Conservation (phyloP, 2,329 filamentous ascomycete species). For the Clonostachys byssicola region DNA sequence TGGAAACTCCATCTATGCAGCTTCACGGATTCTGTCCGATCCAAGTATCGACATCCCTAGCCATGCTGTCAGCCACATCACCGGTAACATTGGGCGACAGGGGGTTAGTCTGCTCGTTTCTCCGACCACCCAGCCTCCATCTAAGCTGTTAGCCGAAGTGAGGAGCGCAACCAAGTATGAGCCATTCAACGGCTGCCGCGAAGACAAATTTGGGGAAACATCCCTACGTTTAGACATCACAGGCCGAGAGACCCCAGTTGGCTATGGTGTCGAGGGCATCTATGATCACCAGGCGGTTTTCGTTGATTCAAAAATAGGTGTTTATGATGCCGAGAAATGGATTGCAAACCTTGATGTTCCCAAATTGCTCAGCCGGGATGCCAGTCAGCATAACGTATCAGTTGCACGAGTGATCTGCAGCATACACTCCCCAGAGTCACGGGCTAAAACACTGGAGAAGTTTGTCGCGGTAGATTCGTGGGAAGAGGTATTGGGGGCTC, state of each 20-base stretch:
- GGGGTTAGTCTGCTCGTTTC: neutral
- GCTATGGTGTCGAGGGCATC: neutral
- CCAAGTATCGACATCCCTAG: neutral
- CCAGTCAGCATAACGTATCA: neutral
- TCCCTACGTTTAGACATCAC: neutral
- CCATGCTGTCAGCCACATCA: neutral
- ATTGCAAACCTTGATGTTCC: slow-evolving; percentile 12
- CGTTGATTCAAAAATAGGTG: neutral
- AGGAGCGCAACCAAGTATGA: neutral
- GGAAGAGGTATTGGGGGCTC: neutral
- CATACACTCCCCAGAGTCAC: neutral
- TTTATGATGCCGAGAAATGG: neutral
- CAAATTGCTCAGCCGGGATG: neutral
- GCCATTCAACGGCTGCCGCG: neutral
- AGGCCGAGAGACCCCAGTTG: neutral
- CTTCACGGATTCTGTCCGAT: neutral
- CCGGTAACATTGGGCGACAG: neutral
- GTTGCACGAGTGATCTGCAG: neutral
- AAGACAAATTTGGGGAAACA: neutral
- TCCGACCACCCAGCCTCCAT: neutral
- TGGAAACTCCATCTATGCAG: neutral
- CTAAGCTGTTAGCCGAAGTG: neutral
- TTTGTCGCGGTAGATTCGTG: neutral
- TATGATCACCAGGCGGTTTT: neutral
- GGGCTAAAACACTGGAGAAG: neutral